Conservation (phyloP, 768 basidiomycete species). For the Boletales sp. region DNA sequence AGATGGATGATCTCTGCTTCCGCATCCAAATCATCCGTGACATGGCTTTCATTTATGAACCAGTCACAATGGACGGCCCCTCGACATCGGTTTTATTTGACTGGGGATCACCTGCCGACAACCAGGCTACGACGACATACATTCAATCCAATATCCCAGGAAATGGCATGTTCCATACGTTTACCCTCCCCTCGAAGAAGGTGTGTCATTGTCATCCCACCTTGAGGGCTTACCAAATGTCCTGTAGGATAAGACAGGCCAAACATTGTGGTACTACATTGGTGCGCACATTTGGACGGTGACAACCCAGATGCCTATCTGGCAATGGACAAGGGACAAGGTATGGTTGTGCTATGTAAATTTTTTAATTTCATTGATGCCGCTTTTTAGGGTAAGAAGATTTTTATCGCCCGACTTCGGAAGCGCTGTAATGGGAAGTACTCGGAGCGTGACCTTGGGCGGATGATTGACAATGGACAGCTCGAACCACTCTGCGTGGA, state of each 20-base stretch:
- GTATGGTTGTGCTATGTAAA: constrained; percentile 22
- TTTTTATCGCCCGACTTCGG: constrained; percentile 33
- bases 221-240: constrained; percentile 2
- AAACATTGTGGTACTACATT: constrained; percentile 44
- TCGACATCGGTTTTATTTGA: constrained; percentile 46
- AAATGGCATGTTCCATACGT: constrained; percentile 43
- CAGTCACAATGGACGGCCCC: constrained; percentile 49
- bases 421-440: constrained; percentile 33
- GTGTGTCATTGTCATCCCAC: constrained; percentile 23
- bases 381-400: constrained; percentile 27
- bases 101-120: constrained; percentile 42
- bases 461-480: constrained; percentile 36
- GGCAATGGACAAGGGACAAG: constrained; percentile 36
- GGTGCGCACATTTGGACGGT: constrained; percentile 46
- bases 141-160: constrained; percentile 24
- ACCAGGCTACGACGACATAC: constrained; percentile 32
- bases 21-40: constrained; percentile 37
- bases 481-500: constrained; percentile 46
- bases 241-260: constrained; percentile 28
- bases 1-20: constrained; percentile 39
- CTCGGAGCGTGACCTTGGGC: constrained; percentile 32
- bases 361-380: background rate
- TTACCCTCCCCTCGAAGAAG: constrained; percentile 44
- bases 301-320: constrained; percentile 30
- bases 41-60: constrained; percentile 53